phyloP scores from a whole-genome alignment of 208 protist genomes.

The Leishmania braziliensis region DNA sequence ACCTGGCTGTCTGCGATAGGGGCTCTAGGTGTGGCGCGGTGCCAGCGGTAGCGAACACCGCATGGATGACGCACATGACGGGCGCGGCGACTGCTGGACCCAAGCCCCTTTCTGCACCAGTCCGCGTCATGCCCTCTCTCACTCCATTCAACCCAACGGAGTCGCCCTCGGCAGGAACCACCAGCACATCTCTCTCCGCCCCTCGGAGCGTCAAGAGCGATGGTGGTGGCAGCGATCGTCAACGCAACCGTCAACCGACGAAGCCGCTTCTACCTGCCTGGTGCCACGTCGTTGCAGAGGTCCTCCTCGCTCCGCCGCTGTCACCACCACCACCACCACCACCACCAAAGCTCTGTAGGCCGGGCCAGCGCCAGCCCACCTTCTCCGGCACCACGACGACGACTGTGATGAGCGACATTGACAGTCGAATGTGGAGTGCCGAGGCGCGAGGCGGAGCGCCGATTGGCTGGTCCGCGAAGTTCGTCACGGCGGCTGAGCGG shows the following conservation, averaged over 20 bases:
- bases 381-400: conserved; percentile 9
- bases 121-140: not conserved
- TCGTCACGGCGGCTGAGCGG: conserved; percentile 21
- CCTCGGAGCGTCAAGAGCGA: not conserved
- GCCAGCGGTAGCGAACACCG: not conserved
- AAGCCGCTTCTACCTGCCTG: conserved; percentile 15
- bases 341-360: not conserved
- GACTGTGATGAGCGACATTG: conserved; percentile 19
- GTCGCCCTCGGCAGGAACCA: not conserved
- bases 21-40: not conserved
- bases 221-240: not conserved
- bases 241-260: not conserved
- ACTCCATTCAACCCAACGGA: not conserved
- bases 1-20: not conserved
- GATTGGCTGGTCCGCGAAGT: conserved; percentile 27
- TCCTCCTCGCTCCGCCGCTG: conserved; percentile 9
- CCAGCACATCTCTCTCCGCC: not conserved
- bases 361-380: not conserved
- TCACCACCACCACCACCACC: not conserved
- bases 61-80: not conserved
- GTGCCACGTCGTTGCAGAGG: conserved; percentile 14
- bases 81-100: not conserved
- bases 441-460: conserved; percentile 17
- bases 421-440: conserved; percentile 23
- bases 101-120: not conserved